These are phyloP conservation scores for Starmerella apicola DNA, from an alignment of 805 yeast genomes.

Conservation along the genomic window DNA sequence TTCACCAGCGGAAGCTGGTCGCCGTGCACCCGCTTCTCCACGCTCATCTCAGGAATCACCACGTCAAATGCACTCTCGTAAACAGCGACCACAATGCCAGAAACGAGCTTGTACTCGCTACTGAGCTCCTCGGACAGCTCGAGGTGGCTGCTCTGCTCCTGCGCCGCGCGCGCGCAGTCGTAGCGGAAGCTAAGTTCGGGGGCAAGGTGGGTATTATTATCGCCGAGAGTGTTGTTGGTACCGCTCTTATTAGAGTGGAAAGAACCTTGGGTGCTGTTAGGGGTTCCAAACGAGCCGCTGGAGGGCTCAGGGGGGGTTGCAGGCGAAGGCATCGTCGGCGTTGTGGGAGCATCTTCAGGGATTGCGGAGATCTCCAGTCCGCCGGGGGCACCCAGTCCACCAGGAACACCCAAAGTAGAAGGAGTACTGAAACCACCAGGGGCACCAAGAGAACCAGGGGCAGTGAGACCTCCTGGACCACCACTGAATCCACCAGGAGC, in stretches of 20 bases:
- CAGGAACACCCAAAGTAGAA: neutral
- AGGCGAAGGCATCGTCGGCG: neutral
- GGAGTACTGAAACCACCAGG: no score
- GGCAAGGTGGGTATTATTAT: constrained; percentile 36
- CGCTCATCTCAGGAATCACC: constrained; percentile 64
- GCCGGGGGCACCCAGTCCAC: neutral
- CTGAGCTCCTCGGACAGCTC: constrained; percentile 38
- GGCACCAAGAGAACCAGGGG: no score
- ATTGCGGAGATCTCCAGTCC: neutral
- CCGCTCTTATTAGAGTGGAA: neutral
- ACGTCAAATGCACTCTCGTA: constrained; percentile 94
- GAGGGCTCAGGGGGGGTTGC: constrained; percentile 1
- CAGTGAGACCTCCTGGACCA: no score
- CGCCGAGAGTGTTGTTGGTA: neutral
- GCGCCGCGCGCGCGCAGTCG: constrained; percentile 87
- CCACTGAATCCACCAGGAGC: neutral
- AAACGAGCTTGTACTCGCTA: constrained; percentile 61
- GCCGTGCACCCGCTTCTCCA: constrained; percentile 46
- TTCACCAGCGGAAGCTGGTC: constrained; percentile 86
- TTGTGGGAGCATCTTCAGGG: neutral
- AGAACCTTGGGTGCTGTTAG: neutral
- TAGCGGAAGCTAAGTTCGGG: constrained; percentile 92
- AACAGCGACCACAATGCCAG: constrained; percentile 82
- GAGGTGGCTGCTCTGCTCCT: constrained; percentile 87
- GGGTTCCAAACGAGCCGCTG: neutral